These are phyloP conservation scores for Hemileia vastatrix DNA, from an alignment of 1,284 basidiomycete genomes.

Conservation along the genomic window DNA sequence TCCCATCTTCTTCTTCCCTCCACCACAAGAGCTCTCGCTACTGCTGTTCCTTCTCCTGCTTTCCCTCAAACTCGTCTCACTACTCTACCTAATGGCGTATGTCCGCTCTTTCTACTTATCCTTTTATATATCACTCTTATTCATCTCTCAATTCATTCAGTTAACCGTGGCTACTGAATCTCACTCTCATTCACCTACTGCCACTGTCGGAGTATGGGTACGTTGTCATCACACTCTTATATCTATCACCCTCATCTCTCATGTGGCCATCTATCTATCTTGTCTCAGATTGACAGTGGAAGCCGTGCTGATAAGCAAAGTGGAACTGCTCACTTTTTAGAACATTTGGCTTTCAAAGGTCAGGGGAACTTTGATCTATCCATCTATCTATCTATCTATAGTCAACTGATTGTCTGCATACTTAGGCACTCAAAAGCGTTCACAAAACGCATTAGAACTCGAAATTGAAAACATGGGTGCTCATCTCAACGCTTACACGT, in stretches of 20 bases:
- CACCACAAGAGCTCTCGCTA: constrained; percentile 48
- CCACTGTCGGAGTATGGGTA: constrained; percentile 89
- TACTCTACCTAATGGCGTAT: constrained; percentile 75
- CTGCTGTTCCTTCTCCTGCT: constrained; percentile 54
- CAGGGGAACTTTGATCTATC: not conserved
- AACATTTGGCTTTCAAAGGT: constrained; percentile 69
- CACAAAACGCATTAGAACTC: constrained; percentile 84
- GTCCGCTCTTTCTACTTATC: constrained; percentile 47
- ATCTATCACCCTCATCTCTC: not conserved
- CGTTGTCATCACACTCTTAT: not conserved
- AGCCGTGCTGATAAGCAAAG: constrained; percentile 90
- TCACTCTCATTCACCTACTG: constrained; percentile 87
- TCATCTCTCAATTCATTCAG: constrained; percentile 38
- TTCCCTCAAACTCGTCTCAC: constrained; percentile 75
- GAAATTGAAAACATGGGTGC: constrained; percentile 98
- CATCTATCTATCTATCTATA: not conserved
- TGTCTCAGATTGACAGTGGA: constrained; percentile 72
- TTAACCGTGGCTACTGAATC: constrained; percentile 55
- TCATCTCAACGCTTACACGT: constrained; percentile 97
- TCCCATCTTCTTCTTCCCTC: not conserved
- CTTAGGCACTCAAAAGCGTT: constrained; percentile 82
- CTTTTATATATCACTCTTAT: constrained; percentile 33
- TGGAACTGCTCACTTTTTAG: constrained; percentile 96
- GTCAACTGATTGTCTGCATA: not conserved
- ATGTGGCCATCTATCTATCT: not conserved